Evolutionary conservation across 2,329 filamentous ascomycete genomes (phyloP).

Genomic region (Verticillium zaregamsianum): DNA sequence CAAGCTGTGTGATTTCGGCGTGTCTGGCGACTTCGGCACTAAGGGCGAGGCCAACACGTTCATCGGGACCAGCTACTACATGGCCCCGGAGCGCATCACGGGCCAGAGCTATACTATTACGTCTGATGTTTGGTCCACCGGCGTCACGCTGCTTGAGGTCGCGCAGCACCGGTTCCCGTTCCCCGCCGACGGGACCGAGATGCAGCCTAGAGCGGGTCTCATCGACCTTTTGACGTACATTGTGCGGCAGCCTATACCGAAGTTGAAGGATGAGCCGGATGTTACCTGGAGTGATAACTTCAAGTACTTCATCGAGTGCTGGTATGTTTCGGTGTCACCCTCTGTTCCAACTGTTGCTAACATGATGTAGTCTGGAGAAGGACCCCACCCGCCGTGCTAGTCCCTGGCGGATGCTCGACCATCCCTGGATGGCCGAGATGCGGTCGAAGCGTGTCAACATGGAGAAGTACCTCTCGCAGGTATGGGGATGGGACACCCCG

Average conservation of each 20-base stretch:
- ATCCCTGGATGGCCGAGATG: conserved; percentile 99
- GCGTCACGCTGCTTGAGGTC: conserved; percentile 97
- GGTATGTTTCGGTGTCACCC: conserved; percentile 56
- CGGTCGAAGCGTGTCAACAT: conserved; percentile 95
- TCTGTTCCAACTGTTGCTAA: conserved; percentile 1
- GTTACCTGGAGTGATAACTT: conserved; percentile 94
- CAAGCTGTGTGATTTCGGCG: conserved; percentile 97
- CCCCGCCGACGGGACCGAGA: conserved; percentile 91
- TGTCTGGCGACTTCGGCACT: conserved; percentile 95
- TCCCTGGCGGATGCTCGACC: conserved; percentile 98
- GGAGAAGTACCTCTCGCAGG: conserved; percentile 86
- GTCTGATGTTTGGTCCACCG: conserved; percentile 96
- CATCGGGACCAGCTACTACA: conserved; percentile 98
- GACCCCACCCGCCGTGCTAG: conserved; percentile 81
- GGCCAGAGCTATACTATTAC: conserved; percentile 98
- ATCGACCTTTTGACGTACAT: conserved; percentile 98
- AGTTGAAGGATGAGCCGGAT: conserved; percentile 89
- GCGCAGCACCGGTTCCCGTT: conserved; percentile 98
- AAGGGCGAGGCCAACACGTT: conserved; percentile 99
- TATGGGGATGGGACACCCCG: conserved; percentile 85
- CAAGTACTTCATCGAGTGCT: conserved; percentile 99
- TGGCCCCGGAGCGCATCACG: conserved; percentile 97
- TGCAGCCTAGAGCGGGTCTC: conserved; percentile 86
- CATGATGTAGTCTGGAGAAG: conserved; percentile 74
- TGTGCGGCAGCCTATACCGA: conserved; percentile 90